phyloP scores from a whole-genome alignment of 352 stramenopile species.

The Pythium brachiatum region DNA sequence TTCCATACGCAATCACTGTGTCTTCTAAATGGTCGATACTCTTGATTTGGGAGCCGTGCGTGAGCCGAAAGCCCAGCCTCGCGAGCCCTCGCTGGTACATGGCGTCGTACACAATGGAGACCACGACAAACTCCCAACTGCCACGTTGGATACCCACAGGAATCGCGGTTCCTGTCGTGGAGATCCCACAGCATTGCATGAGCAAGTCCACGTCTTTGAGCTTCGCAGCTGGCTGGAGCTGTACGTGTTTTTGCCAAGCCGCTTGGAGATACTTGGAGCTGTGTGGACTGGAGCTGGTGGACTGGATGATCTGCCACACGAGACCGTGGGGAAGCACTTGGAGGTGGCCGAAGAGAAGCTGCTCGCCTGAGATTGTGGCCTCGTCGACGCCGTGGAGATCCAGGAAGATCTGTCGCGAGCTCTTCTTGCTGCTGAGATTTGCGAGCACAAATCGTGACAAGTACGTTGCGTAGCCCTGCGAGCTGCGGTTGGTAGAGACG shows the following conservation, averaged over 20 bases:
- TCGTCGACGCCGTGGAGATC: slow-evolving; percentile 59
- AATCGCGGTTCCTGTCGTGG: too few species aligned
- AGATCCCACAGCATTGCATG: slow-evolving; percentile 1
- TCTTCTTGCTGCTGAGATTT: slow-evolving; percentile 28
- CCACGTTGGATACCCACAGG: slow-evolving; percentile 13
- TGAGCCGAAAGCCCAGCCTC: slow-evolving; percentile 43
- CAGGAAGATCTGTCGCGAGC: slow-evolving; percentile 35
- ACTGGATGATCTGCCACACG: slow-evolving; percentile 42
- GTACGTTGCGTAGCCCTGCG: slow-evolving; percentile 39
- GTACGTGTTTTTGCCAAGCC: neutral
- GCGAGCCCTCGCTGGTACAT: slow-evolving; percentile 48
- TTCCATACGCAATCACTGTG: slow-evolving; percentile 31
- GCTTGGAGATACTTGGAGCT: neutral
- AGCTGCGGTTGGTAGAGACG: slow-evolving; percentile 38
- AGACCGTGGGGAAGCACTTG: slow-evolving; percentile 40
- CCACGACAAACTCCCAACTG: slow-evolving; percentile 56
- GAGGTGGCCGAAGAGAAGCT: slow-evolving; percentile 35
- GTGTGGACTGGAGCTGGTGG: neutral
- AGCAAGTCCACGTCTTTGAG: neutral
- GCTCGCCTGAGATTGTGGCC: slow-evolving; percentile 17
- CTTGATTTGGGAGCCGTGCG: slow-evolving; percentile 18
- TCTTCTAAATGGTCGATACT: slow-evolving; percentile 28
- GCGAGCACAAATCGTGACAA: slow-evolving; percentile 39
- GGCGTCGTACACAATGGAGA: slow-evolving; percentile 48
- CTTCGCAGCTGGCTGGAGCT: neutral